Base-by-base conservation (phyloP, 257 asterid genomes). In the Jaltomata sinuosa region DNA sequence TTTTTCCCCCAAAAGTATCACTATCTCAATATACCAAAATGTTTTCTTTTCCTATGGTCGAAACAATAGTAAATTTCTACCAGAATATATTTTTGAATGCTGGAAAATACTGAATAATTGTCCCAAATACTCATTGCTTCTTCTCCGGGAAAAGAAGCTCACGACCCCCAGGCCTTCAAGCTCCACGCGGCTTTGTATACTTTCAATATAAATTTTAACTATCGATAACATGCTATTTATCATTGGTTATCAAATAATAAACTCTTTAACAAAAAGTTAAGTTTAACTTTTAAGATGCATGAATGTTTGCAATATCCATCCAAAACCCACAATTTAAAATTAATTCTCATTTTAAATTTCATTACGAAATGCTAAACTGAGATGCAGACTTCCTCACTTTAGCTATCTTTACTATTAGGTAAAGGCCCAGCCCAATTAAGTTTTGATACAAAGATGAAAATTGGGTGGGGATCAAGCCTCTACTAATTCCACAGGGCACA, bases 401-500 rank as follows among this genome's bases (percentile, higher is more conserved):
- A 31, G 47, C 76, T 19, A 69, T 69, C 52, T 71, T 3, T 12
- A 45, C 1, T 12, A 14, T 74, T 22, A 57, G 80, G 27, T 5
- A 76, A 76, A 76, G 16, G 57, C 59, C 59, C 40, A 74, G 25
- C 27, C 25, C 59, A 6, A n/a, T 40, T 38, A 0, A 34, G 29
- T 9, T 2, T n/a, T 40, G 80, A 11, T 22, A 22, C 3, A 22
- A 42, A 42, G 11, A n/a, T 12, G 55, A 72, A 72, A 36, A 3
- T 9, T 0, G 68, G 19, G 34, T 1, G 19, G 9, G 19, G 8
- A 22, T 27, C 18, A 14, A 62, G 10, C 3, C 74, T 31, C 45
- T 0, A 62, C 71, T 62, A 62, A 62, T 62, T 27, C 0, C 0
- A 14, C 3, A 3, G 6, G 0, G 1, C 32, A 18, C 34, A 4